Evolutionary conservation across 108 stramenopile species (phyloP), one percentile per base, ranked within the genome.

Genomic region (Skeletonema costatum): DNA sequence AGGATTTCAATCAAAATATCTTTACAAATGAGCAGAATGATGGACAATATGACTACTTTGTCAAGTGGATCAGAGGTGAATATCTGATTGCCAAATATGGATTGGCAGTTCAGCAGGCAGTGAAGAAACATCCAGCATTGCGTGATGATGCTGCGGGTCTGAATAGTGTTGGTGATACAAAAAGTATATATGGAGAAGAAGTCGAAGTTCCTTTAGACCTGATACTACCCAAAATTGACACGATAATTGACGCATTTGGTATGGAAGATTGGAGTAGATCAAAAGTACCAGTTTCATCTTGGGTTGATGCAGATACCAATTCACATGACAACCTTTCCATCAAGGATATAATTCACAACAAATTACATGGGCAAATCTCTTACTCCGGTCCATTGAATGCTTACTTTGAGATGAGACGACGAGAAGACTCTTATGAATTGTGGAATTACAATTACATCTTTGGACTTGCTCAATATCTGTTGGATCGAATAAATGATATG

Each of bases 371-470:
- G 72, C 90, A 68, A 76, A 85, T 83, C 60, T 85, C 16, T 13
- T 61, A 53, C 48, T 87, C 89, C 60, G 89, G 92, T 33, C 88
- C 92, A 13, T 77, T 93, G 29, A 96, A 96, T 82, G 78, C 85
- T 12, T 77, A 91, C 58, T 92, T 91, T 70, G 92, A 93, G 76
- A 82, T 82, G 81, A 71, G 81, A 72, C 71, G 78, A 42, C 38
- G 71, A 74, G 81, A 76, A n/a, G 76, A 85, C 50, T 87, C 90
- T 12, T 93, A 92, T 73, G 91, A 96, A 66, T 64, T 96, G 25
- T 93, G 90, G 87, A 93, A 89, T 5, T 63, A 71, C 58, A 90
- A 93, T 63, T 96, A 93, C 51, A 74, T 96, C 6, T 70, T 84
- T 44, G 86, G 74, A 38, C 71, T 96, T 75, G 95, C 91, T 2